phyloP scores from a whole-genome alignment of 805 yeast genomes.

The Henningerozyma blattae region DNA sequence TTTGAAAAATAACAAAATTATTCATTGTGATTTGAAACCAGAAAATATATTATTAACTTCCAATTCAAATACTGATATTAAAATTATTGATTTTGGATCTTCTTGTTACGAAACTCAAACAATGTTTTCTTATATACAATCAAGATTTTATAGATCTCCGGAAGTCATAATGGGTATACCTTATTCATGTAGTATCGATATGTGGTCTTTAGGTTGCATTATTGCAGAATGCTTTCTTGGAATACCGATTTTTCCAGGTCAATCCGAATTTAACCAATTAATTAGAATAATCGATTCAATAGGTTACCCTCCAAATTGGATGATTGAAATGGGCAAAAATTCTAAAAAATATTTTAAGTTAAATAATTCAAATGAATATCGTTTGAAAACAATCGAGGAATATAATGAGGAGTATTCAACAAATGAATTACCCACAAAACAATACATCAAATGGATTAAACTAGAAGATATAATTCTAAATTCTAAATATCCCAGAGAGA shows the following conservation, averaged over 20 bases:
- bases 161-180: constrained; percentile 91
- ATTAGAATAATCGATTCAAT: constrained; percentile 69
- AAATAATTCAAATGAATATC: constrained; percentile 13
- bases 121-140: constrained; percentile 81
- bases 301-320: constrained; percentile 86
- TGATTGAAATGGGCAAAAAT: constrained; percentile 91
- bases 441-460: constrained; percentile 58
- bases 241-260: constrained; percentile 87
- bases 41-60: constrained; percentile 78
- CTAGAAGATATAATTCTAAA: constrained; percentile 64
- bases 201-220: constrained; percentile 95
- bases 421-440: constrained; percentile 65
- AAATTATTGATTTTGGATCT: constrained; percentile 91
- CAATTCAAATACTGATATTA: constrained; percentile 62
- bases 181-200: constrained; percentile 84
- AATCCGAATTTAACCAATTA: constrained; percentile 85
- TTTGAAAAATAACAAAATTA: constrained; percentile 69
- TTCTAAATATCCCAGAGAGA: constrained; percentile 57
- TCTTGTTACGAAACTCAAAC: constrained; percentile 90
- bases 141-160: constrained; percentile 88
- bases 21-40: constrained; percentile 95
- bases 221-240: constrained; percentile 85
- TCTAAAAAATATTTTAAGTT: constrained; percentile 43
- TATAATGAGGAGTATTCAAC: constrained; percentile 24
- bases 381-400: constrained; percentile 37